Evolutionary conservation across 768 basidiomycete genomes (phyloP).

Genomic region (Cystofilobasidium bisporidii): DNA sequence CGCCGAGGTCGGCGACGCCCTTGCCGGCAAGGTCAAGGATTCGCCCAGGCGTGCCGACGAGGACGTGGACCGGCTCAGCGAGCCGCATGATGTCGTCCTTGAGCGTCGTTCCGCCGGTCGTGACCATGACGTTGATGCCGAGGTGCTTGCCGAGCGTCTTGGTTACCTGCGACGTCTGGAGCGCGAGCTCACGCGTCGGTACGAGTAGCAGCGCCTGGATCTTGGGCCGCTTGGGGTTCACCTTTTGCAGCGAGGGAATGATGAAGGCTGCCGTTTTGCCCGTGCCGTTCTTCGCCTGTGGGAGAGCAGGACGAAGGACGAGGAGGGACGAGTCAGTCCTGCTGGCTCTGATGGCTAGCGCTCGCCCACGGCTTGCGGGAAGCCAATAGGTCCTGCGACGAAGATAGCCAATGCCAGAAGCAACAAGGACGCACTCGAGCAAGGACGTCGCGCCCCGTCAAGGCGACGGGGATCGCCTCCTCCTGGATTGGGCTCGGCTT

Average conservation of each 20-base stretch:
- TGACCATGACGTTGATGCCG: slow-evolving; percentile 95
- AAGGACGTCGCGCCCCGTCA: slow-evolving; percentile 85
- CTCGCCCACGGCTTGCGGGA: too few relatives aligned
- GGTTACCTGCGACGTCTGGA: slow-evolving; percentile 98
- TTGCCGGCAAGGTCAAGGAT: slow-evolving; percentile 92
- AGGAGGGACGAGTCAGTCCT: background rate
- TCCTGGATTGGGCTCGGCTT: slow-evolving; percentile 97
- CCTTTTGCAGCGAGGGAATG: slow-evolving; percentile 88
- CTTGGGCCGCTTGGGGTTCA: slow-evolving; percentile 71
- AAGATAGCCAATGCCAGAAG: background rate
- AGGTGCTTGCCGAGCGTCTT: slow-evolving; percentile 95
- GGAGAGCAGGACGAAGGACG: background rate
- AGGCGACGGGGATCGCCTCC: slow-evolving; percentile 91
- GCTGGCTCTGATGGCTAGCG: too few relatives aligned
- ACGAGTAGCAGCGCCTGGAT: slow-evolving; percentile 95
- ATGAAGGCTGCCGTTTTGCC: slow-evolving; percentile 99
- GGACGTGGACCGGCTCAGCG: slow-evolving; percentile 80
- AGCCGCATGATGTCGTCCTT: slow-evolving; percentile 95
- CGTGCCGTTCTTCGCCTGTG: slow-evolving; percentile 50
- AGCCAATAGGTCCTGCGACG: background rate
- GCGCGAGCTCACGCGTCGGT: slow-evolving; percentile 94
- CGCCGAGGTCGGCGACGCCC: slow-evolving; percentile 81
- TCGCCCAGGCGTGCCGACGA: slow-evolving; percentile 93
- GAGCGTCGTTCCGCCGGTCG: slow-evolving; percentile 93
- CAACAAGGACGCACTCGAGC: slow-evolving; percentile 93